Conservation (phyloP, 306 rosid species). For the Cucumis hystrix region DNA sequence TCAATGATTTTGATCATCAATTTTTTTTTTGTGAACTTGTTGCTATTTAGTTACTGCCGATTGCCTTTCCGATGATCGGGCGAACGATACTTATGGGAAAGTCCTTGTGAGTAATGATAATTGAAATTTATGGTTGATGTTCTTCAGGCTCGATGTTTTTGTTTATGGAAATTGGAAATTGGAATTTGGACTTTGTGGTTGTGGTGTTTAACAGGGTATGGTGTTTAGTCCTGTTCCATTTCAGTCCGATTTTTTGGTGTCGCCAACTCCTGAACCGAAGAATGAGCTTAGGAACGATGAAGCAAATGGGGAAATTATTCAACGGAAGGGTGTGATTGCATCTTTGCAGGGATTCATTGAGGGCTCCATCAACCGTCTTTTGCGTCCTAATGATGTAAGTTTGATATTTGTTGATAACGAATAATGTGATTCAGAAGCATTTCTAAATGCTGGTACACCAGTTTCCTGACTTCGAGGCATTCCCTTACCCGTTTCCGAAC, state of each 20-base stretch:
- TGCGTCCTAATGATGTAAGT: slow-evolving; percentile 52
- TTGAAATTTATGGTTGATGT: neutral
- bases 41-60: slow-evolving; percentile 57
- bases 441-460: neutral
- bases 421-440: neutral
- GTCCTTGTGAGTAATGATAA: slow-evolving; percentile 31
- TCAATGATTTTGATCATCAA: neutral
- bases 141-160: neutral
- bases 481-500: neutral
- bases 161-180: neutral
- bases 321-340: slow-evolving; percentile 26
- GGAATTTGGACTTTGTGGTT: neutral
- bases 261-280: slow-evolving; percentile 27
- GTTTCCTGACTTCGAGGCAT: neutral
- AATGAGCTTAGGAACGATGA: slow-evolving; percentile 18
- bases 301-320: slow-evolving; percentile 11
- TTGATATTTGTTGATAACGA: neutral
- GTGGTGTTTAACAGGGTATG: slow-evolving; percentile 40
- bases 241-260: slow-evolving; percentile 29
- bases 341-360: slow-evolving; percentile 31
- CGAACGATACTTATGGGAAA: slow-evolving; percentile 64
- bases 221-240: slow-evolving; percentile 73
- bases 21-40: neutral
- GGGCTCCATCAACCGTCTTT: slow-evolving; percentile 26
- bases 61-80: slow-evolving; percentile 61